Conservation (phyloP, 2,329 filamentous ascomycete species). For the Aspergillus sp. region DNA sequence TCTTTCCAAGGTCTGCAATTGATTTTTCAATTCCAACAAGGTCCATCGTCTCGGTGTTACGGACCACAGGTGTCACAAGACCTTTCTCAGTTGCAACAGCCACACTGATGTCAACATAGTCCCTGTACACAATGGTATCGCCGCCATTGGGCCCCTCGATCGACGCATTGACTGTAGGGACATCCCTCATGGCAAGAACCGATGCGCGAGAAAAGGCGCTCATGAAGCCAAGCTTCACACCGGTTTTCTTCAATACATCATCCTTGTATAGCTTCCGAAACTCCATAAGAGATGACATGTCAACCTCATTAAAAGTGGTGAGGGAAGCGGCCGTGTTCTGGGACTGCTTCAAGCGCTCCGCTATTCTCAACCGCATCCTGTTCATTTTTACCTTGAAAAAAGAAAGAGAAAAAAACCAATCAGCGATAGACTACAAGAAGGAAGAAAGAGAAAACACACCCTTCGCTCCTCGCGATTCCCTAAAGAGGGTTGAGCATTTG, state of each 20-base stretch:
- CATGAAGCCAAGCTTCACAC: slow-evolving; percentile 99
- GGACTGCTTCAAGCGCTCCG: slow-evolving; percentile 96
- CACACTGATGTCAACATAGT: slow-evolving; percentile 97
- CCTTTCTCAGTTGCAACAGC: slow-evolving; percentile 97
- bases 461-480: slow-evolving; percentile 83
- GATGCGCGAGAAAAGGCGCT: slow-evolving; percentile 90
- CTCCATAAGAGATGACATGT: slow-evolving; percentile 97
- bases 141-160: slow-evolving; percentile 94
- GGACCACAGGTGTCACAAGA: slow-evolving; percentile 90
- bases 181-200: slow-evolving; percentile 86
- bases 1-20: slow-evolving; percentile 92
- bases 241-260: slow-evolving; percentile 89
- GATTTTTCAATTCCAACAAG: slow-evolving; percentile 83
- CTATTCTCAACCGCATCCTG: slow-evolving; percentile 95
- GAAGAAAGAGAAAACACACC: slow-evolving; percentile 49
- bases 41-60: slow-evolving; percentile 85
- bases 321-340: slow-evolving; percentile 97
- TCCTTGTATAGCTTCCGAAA: slow-evolving; percentile 98
- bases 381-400: slow-evolving; percentile 89
- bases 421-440: not conserved
- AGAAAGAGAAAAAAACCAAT: slow-evolving; percentile 1
- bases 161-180: slow-evolving; percentile 92
- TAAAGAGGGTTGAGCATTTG: slow-evolving; percentile 35
- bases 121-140: slow-evolving; percentile 95
- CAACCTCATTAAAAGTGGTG: slow-evolving; percentile 98